Base-by-base conservation (phyloP, 257 asterid genomes). In the Agastache rugosa region DNA sequence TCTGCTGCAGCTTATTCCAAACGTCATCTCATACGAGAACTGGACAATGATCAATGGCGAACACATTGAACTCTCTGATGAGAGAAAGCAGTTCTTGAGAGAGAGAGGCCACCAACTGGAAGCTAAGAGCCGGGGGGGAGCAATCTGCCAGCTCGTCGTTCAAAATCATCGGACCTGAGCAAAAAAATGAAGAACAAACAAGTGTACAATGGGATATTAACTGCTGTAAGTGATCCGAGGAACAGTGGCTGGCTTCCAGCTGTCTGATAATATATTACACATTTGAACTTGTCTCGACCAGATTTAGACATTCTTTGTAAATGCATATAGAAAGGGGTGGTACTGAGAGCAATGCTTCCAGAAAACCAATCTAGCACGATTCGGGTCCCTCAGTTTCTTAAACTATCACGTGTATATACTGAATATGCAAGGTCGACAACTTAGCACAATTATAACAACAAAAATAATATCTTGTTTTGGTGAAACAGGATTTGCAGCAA, bases 181-280 rank as follows among this genome's bases (percentile, higher is more conserved):
- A 76, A 90, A 34, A 84, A 84, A 72, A 22, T 31, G 41, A 65
- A 71, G 11, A 77, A 83, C 50, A 31, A 67, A 17, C 60, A 54
- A 2, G 67, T 77, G 3, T n/a, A 72, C 14, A 85, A 19, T 9
- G 99, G 98, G 35, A 35, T 78, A 44, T 90, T 94, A 45, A 91
- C 91, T 2, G 98, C 93, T 34, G 93, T 94, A 0, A 88, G 97
- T 51, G 98, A 94, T 80, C 97, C 98, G 35, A 79, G 99, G 76
- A 94, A 94, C 82, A 94, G 94, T 11, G 99, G 99, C 63, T 79
- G 73, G 75, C 98, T 97, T 4, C 97, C 99, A 1, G 97, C 96
- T 4, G 72, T 87, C 16, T 91, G 93, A 93, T 59, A 0, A 12
- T 76, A 42, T 14, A 16, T 16, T 20, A 34, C 16, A 17, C 11